A percentile compares a stretch with the other conserved stretches of the same genome.
Conservation (phyloP, 306 rosid species). For the Cajanus cajan region DNA sequence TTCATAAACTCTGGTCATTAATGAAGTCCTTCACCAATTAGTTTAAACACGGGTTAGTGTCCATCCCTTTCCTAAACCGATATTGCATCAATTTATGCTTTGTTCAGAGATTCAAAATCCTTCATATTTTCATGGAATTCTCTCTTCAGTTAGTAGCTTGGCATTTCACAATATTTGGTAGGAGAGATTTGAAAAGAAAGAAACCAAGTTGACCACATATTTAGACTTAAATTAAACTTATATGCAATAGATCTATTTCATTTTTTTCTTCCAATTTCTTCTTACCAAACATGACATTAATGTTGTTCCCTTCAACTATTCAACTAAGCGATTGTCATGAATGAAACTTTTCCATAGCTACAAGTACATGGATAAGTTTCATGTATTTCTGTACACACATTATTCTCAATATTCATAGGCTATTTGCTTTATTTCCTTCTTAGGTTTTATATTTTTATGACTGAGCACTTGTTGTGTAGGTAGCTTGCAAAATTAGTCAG, state of each 20-base stretch:
- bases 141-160: slow-evolving; percentile 19
- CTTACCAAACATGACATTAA: slow-evolving; percentile 27
- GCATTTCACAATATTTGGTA: slow-evolving; percentile 32
- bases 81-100: slow-evolving; percentile 22
- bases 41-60: neutral
- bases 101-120: neutral
- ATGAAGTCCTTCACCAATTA: neutral
- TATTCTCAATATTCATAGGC: neutral
- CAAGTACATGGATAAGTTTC: neutral
- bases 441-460: neutral
- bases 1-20: neutral
- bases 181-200: slow-evolving; percentile 22
- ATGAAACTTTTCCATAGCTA: slow-evolving; percentile 12
- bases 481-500: slow-evolving; percentile 12
- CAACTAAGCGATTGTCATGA: slow-evolving; percentile 8
- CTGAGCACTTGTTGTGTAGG: neutral
- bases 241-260: neutral
- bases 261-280: neutral
- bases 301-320: slow-evolving; percentile 27
- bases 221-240: neutral
- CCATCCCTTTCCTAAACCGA: slow-evolving; percentile 26
- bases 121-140: slow-evolving; percentile 8
- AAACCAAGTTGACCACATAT: slow-evolving; percentile 14
- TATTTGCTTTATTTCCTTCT: slow-evolving; percentile 11
- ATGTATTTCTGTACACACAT: neutral